Base-by-base conservation (phyloP, 2,329 filamentous ascomycete species). In the Colletotrichum theobromicola region DNA sequence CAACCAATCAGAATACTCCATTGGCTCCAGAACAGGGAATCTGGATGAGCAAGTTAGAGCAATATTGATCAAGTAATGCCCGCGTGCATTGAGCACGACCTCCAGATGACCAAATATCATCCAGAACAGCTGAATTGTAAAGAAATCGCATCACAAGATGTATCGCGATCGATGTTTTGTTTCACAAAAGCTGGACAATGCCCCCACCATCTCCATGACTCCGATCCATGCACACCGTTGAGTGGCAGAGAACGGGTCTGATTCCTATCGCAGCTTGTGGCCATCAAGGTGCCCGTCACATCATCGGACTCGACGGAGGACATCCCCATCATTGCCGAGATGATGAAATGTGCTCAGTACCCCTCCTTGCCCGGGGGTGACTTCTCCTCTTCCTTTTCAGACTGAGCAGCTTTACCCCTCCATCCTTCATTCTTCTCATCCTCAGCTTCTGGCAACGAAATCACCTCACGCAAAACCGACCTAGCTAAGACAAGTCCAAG, bases 1-100 rank as follows among this genome's bases (percentile, higher is more conserved):
- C 21, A 57, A 62, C 82, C 82, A 84, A 84, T 84, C 80, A 83
- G 35, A 32, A 9, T 35, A 10, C 68, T 26, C 62, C 61, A 72
- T 75, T n/a, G 6, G 15, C 60, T 76, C 77, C 79, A 70, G 69
- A 76, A 80, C 75, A 46, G 79, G 82, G 72, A 73, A 70, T 70
- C 61, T 71, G n/a, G 53, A 28, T 81, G 82, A 83, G 82, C 81
- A 82, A 80, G 80, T 83, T 83, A 83, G 82, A 81, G 81, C 71
- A 80, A 61, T 72, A 77, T 77, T 79, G 77, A 79, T 77, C 77
- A 74, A 62, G 74, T 78, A 75, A 71, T 66, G 73, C 58, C 21
- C 6, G 30, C 12, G 5, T 28, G 15, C 30, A 15, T 18, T 30
- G 21, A 46, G 6, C 37, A 55, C 8, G 24, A 30, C 24, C 24